These are phyloP conservation scores for Durusdinium trenchii DNA, from an alignment of 73 alveolate genomes.

Conservation along the genomic window DNA sequence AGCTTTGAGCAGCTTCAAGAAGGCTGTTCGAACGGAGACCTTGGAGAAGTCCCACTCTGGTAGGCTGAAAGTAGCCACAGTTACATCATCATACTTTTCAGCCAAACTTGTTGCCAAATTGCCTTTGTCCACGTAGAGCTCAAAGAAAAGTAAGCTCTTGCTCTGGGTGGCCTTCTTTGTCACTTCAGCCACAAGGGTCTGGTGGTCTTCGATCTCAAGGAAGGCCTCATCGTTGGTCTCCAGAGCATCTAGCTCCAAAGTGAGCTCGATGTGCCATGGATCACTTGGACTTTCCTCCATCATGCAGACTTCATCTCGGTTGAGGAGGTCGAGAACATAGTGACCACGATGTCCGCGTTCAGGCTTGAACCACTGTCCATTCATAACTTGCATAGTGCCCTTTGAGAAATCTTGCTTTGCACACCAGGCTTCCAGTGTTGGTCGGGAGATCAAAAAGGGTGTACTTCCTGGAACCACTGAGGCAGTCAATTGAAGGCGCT, in stretches of 20 bases:
- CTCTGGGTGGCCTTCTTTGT: background rate
- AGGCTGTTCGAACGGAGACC: background rate
- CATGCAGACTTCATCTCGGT: background rate
- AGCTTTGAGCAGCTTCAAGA: background rate
- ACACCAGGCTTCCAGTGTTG: constrained; percentile 22
- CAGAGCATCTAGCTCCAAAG: background rate
- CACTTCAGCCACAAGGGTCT: background rate
- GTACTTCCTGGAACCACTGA: background rate
- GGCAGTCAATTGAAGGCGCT: background rate
- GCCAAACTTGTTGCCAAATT: background rate
- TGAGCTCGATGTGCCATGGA: background rate
- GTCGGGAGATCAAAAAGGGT: constrained; percentile 16
- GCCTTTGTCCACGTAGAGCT: constrained; percentile 32
- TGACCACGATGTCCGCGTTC: background rate
- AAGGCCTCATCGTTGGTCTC: background rate
- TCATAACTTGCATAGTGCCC: background rate
- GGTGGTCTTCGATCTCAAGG: background rate
- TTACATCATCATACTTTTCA: background rate
- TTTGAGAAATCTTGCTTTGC: background rate
- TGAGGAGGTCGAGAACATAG: background rate
- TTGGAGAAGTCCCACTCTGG: constrained; percentile 47
- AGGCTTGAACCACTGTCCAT: background rate
- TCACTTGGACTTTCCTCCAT: too few species aligned
- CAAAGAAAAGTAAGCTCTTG: background rate
- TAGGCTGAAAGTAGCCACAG: background rate